Base-by-base conservation (phyloP, 805 yeast species). In the Candida verbasci region DNA sequence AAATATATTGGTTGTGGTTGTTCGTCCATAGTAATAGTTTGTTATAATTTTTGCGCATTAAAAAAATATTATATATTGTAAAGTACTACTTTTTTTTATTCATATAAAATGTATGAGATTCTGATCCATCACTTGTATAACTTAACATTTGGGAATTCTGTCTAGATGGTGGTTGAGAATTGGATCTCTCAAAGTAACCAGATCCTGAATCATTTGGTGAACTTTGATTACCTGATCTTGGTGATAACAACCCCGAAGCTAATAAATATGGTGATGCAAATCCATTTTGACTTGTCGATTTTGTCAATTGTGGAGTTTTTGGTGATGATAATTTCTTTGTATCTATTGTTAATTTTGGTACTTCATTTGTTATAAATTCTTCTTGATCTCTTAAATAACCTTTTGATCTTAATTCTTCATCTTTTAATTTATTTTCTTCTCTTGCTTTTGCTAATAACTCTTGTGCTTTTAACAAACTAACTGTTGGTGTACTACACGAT, bases 401-500 rank as follows among this genome's bases (percentile, higher is more conserved):
- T 52, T 50, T 72, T 55, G 67, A 75, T 61, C 68, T 43, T 25
- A 64, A 54, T 33, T 70, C 74, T 38, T 74, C 68, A 44, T 75
- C 75, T 45, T 79, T 78, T 36, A 68, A 50, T 44, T 70, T 73
- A 0, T 84, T 79, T 44, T 77, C 86, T 50, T 82, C 93, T 51
- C 94, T 72, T 0, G 95, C 93, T 47, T 81, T 84, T 2, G 86
- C 81, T 49, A 87, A 68, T 57, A 93, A 59, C 50, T 81, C 95
- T 59, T 87, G 95, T 0, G 98, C 98, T 49, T 78, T 80, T 32
- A 79, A 76, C 44, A 93, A 65, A 9, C 95, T 80, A 7, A 93
- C 88, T 0, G 97, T 91, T n/a, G 98, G 97, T 0, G 97, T 87
- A 9, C 84, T 82, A 57, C 95, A 91, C 11, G 96, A 84, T 42